phyloP scores from a whole-genome alignment of 371 early-diverging fungal species.

The Smittium mucronatum region DNA sequence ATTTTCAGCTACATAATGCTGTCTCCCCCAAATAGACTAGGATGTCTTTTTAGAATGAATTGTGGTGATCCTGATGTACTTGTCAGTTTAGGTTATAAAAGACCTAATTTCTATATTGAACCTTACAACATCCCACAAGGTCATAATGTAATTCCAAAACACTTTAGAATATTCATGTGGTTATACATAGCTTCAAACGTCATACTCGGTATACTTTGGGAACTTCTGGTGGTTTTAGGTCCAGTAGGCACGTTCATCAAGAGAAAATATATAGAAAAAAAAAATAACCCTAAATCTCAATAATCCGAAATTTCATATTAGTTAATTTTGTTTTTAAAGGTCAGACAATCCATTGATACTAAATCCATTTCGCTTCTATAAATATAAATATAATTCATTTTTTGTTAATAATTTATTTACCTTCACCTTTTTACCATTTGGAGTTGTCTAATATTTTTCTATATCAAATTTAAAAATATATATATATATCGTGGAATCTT shows the following conservation, averaged over 20 bases:
- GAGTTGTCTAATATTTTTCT: too few relatives aligned
- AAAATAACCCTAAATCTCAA: too few relatives aligned
- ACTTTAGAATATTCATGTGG: conserved; percentile 12
- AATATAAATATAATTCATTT: too few relatives aligned
- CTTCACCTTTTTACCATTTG: too few relatives aligned
- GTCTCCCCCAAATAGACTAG: conserved; percentile 54
- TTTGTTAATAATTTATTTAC: too few relatives aligned
- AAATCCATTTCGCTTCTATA: too few relatives aligned
- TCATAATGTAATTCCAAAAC: conserved; percentile 45
- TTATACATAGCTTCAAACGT: neutral
- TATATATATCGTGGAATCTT: too few relatives aligned
- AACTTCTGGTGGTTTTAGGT: conserved; percentile 10
- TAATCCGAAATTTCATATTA: too few relatives aligned
- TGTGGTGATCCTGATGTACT: conserved; percentile 46
- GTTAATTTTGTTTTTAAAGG: too few relatives aligned
- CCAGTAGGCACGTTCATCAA: conserved; percentile 4
- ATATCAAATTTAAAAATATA: too few relatives aligned
- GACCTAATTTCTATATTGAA: conserved; percentile 31
- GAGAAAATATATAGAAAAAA: too few relatives aligned
- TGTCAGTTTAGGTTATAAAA: conserved; percentile 30
- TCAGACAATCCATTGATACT: too few relatives aligned
- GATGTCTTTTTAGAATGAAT: conserved; percentile 60
- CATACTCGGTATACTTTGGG: conserved; percentile 9
- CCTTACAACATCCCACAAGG: conserved; percentile 42
- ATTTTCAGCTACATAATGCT: conserved; percentile 42